Percentiles rank a stretch among this genome's conserved stretches.
Evolutionary conservation across 2,329 filamentous ascomycete species (phyloP).

Genomic region (Eurotiales sp.): DNA sequence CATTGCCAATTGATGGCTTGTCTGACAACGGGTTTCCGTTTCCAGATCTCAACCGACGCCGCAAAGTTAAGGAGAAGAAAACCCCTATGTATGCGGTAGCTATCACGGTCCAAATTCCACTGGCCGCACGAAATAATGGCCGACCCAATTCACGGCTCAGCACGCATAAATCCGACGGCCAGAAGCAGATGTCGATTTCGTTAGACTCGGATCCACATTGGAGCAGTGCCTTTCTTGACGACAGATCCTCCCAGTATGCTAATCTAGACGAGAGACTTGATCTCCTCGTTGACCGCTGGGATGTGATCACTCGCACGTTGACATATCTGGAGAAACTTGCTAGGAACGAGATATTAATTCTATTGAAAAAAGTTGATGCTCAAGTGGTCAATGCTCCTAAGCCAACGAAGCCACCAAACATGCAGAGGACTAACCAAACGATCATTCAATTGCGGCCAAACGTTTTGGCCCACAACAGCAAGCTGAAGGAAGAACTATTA

Average conservation of each 20-base stretch:
- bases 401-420: conserved; percentile 43
- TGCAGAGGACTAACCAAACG: conserved; percentile 47
- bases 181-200: conserved; percentile 34
- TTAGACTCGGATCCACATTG: conserved; percentile 40
- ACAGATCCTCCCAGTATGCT: conserved; percentile 42
- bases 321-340: conserved; percentile 52
- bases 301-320: conserved; percentile 55
- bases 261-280: conserved; percentile 54
- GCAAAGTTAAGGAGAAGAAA: conserved; percentile 49
- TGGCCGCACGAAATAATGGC: conserved; percentile 30
- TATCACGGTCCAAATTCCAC: conserved; percentile 53
- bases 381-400: conserved; percentile 39
- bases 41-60: conserved; percentile 37
- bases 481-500: conserved; percentile 46
- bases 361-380: conserved; percentile 48
- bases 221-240: conserved; percentile 34
- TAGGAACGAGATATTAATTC: conserved; percentile 48
- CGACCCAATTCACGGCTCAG: conserved; percentile 36
- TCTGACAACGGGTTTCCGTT: conserved; percentile 36
- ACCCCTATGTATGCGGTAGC: conserved; percentile 59
- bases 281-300: conserved; percentile 56
- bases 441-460: conserved; percentile 50
- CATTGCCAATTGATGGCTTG: conserved; percentile 30
- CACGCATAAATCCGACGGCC: conserved; percentile 29
- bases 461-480: conserved; percentile 42